Evolutionary conservation across 1,139 yeast genomes (phyloP), one percentile per base, ranked within the genome.

Genomic region (Scheffersomyces titani): DNA sequence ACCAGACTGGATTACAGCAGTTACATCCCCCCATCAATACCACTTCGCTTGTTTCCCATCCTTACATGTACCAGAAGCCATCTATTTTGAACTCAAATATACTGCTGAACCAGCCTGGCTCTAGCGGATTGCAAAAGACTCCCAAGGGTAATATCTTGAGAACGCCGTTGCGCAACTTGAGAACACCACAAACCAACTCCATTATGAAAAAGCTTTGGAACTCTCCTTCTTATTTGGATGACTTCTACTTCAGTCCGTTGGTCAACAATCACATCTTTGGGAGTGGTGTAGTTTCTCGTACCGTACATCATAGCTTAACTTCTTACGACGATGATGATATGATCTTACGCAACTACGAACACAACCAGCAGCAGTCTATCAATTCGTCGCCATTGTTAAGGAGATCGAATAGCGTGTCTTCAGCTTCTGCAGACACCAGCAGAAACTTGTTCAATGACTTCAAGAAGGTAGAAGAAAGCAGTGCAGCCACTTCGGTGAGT

Each of bases 151-250:
- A 62, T 51, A 61, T 65, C 49, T 51, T 62, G 49, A 73, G 70
- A 58, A 79, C 83, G n/a, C 83, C 83, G 18, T 62, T 78, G 54
- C 67, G 80, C 55, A 70, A 67, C 52, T 70, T 76, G 65, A 68
- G 73, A 60, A 73, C 83, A 57, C 83, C 83, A 3, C 76, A 80
- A 72, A 69, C 78, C 61, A 58, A 74, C 70, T 74, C 82, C 6
- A 75, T 80, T 46, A 71, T 81, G 70, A 79, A 77, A 60, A 82
- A 80, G 63, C 71, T 83, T 57, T 82, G 88, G 88, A 81, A 85
- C 63, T 85, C 90, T 20, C 91, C 91, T 3, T 81, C 87, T 6
- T 85, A 84, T 64, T 74, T 86, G 59, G 91, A 87, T 61, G 91
- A 87, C 63, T 87, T 87, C 65, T 86, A 86, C 64, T 82, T 84